Evolutionary conservation across 2,329 filamentous ascomycete genomes (phyloP), one percentile per base, ranked within the genome.

Genomic region (Colletotrichum cereale): DNA sequence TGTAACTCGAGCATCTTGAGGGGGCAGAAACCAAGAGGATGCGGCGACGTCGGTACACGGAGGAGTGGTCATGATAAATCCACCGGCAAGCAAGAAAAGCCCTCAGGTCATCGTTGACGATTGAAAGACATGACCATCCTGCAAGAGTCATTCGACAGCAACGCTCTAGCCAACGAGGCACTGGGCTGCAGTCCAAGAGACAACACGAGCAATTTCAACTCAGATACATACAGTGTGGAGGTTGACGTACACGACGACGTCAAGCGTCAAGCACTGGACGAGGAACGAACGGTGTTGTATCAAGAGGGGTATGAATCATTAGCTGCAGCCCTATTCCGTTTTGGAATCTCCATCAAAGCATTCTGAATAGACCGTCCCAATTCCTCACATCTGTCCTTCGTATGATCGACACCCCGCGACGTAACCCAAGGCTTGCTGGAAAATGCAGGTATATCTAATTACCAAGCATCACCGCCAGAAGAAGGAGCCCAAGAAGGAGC

Each of bases 291-390:
- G 2, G 24, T 5, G 1, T 14, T 14, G 24, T 40, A 31, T 56
- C 38, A 57, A 53, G 65, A 69, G 38, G 53, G 38, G 14, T 55
- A 53, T 53, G 52, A 63, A 60, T 68, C 26, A 42, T 34, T 71
- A 36, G 48, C 40, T 40, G 47, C 62, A 60, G 48, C 56, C 63
- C 67, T 73, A 72, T 73, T 71, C 67, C 71, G 40, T 67, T 71
- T 62, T 62, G 67, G 58, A 62, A 44, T 44, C 21, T 56, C 58
- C 47, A 60, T 64, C 63, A 67, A 73, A 72, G 63, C 44, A 73
- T 72, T 71, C 67, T 57, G 71, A 73, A 73, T 73, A 73, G 71
- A 66, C 71, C 34, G 47, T 58, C 57, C 65, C 60, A 68, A 60
- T 36, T 29, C 58, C 5, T 40, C 38, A 60, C 66, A 64, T 34